Conservation (phyloP, 306 rosid genomes). For the Gillenia trifoliata region DNA sequence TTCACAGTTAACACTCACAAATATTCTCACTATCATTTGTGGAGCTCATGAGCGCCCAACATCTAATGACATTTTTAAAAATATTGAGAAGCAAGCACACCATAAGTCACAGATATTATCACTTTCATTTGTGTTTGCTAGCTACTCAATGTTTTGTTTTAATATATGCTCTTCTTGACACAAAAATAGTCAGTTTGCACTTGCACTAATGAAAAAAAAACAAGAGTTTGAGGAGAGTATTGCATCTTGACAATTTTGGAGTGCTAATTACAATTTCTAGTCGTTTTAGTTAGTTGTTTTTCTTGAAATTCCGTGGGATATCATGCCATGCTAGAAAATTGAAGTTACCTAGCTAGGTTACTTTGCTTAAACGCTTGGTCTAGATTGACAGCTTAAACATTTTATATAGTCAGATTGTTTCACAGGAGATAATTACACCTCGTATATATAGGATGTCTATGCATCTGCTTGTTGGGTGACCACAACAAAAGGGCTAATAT, state of each 20-base stretch:
- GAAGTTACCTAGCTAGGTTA: not conserved
- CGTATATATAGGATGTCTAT: no score
- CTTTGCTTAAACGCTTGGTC: no score
- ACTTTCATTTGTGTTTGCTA: not conserved
- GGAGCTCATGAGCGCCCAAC: not conserved
- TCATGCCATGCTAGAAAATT: not conserved
- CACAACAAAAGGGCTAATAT: no score
- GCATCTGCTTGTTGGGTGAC: no score
- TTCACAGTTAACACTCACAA: not conserved
- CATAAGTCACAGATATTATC: not conserved
- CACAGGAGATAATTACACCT: no score
- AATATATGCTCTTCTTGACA: not conserved
- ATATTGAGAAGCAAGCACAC: not conserved
- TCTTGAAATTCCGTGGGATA: not conserved
- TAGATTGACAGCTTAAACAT: no score
- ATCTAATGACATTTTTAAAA: not conserved
- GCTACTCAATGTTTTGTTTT: not conserved
- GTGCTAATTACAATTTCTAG: not conserved
- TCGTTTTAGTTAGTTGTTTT: not conserved
- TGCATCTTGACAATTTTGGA: not conserved
- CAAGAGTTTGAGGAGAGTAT: not conserved
- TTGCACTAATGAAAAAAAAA: not conserved
- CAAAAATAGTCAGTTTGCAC: not conserved
- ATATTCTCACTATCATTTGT: not conserved
- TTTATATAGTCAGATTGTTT: no score